Percentiles rank a stretch among this genome's conserved stretches.
Evolutionary conservation across 495 filamentous ascomycete species (phyloP).

Genomic region (Venustampulla echinocandica): DNA sequence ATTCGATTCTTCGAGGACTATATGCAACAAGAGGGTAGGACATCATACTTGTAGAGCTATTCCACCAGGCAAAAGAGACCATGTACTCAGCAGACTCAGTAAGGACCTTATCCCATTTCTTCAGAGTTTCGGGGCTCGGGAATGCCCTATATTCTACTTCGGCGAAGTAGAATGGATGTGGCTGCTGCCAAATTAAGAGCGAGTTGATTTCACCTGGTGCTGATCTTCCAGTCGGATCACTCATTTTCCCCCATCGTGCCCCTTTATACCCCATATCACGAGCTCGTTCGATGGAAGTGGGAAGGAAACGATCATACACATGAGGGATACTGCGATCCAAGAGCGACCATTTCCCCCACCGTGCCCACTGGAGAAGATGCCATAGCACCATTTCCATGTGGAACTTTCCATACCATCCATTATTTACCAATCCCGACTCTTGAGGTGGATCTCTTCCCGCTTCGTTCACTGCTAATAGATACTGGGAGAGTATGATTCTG

Average conservation of each 20-base stretch:
- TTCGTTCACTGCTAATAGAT: conserved; percentile 39
- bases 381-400: conserved; percentile 48
- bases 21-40: neutral
- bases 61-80: conserved; percentile 40
- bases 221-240: conserved; percentile 43
- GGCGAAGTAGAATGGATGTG: conserved; percentile 45
- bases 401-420: conserved; percentile 48
- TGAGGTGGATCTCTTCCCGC: conserved; percentile 30
- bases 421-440: conserved; percentile 42
- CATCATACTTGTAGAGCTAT: conserved; percentile 27
- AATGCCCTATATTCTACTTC: conserved; percentile 40
- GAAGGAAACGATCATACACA: conserved; percentile 40
- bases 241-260: conserved; percentile 52
- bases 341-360: conserved; percentile 41
- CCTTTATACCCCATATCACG: conserved; percentile 41
- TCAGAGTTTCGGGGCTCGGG: conserved; percentile 29
- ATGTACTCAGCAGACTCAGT: conserved; percentile 42
- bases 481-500: conserved; percentile 41
- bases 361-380: conserved; percentile 43
- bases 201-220: conserved; percentile 50
- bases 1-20: neutral
- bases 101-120: conserved; percentile 38
- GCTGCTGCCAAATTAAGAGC: conserved; percentile 48
- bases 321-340: conserved; percentile 36
- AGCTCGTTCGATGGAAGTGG: conserved; percentile 37